phyloP scores from a whole-genome alignment of 164 flowering plant genomes.

The Protea cynaroides region DNA sequence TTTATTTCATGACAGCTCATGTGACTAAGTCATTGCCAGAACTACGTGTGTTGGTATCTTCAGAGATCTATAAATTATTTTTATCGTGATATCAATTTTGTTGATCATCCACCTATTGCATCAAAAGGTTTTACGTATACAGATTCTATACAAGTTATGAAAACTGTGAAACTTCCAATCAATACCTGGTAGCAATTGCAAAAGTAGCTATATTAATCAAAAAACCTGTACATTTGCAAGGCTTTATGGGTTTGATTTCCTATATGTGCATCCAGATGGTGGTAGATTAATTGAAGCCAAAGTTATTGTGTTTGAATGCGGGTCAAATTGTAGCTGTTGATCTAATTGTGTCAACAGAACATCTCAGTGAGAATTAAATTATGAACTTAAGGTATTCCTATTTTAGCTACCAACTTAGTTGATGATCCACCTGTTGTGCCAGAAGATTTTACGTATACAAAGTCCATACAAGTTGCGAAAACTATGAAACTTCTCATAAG shows the following conservation, averaged over 20 bases:
- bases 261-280: conserved; percentile 70
- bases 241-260: conserved; percentile 76
- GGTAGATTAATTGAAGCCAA: conserved; percentile 86
- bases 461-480: too few species aligned
- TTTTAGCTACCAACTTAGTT: too few species aligned
- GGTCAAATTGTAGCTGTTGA: conserved; percentile 91
- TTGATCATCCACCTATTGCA: conserved; percentile 79
- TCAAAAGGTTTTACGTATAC: conserved; percentile 61
- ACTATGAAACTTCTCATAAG: too few species aligned
- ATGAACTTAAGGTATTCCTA: too few species aligned
- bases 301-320: conserved; percentile 87
- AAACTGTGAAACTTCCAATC: conserved; percentile 42
- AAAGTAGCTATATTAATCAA: conserved; percentile 54
- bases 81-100: conserved; percentile 85
- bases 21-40: too few species aligned
- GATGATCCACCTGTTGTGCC: too few species aligned
- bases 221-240: conserved; percentile 69
- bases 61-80: conserved; percentile 58
- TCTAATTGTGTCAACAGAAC: conserved; percentile 67
- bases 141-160: conserved; percentile 38
- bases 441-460: too few species aligned
- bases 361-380: conserved; percentile 67
- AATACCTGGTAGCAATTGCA: conserved; percentile 65
- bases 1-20: too few species aligned
- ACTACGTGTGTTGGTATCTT: too few species aligned